A percentile compares a stretch with the other conserved stretches of the same genome.
These are phyloP conservation scores for Magnolia officinalis DNA, from an alignment of 164 flowering plant genomes.

Conservation along the genomic window DNA sequence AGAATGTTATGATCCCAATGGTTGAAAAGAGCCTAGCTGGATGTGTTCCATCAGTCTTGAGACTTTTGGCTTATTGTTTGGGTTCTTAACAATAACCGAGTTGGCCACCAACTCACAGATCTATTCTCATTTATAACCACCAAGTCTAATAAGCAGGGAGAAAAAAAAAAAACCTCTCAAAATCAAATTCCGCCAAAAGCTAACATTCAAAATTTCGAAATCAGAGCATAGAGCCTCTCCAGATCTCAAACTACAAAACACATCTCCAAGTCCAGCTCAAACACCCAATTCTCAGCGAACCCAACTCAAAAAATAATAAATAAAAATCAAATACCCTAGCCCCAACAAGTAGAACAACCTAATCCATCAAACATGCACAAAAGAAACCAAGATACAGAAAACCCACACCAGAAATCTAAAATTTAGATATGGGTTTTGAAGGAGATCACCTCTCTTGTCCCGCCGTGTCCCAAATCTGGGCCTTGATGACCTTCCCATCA, in stretches of 20 bases:
- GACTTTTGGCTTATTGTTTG: no score
- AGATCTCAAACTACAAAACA: not conserved
- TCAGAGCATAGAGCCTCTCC: not conserved
- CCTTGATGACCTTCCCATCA: slow-evolving; percentile 46
- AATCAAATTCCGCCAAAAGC: not conserved
- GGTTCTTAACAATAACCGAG: no score
- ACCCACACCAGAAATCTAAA: not conserved
- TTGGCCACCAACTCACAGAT: no score
- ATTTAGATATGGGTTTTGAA: slow-evolving; percentile 3
- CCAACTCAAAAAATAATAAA: not conserved
- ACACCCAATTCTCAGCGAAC: not conserved
- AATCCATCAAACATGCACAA: not conserved
- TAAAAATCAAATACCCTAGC: not conserved
- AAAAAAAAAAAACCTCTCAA: not conserved
- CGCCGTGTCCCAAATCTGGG: slow-evolving; percentile 57
- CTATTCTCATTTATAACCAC: no score
- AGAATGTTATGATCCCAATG: no score
- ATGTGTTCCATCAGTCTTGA: no score
- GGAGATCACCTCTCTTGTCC: slow-evolving; percentile 37
- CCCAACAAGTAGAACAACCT: not conserved
- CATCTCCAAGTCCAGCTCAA: not conserved
- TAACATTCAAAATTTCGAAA: not conserved
- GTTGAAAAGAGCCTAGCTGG: no score
- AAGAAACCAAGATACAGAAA: not conserved
- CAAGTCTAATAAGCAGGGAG: not conserved